These are phyloP conservation scores for Candida multigemmis DNA, from an alignment of 805 yeast species.

Conservation along the genomic window DNA sequence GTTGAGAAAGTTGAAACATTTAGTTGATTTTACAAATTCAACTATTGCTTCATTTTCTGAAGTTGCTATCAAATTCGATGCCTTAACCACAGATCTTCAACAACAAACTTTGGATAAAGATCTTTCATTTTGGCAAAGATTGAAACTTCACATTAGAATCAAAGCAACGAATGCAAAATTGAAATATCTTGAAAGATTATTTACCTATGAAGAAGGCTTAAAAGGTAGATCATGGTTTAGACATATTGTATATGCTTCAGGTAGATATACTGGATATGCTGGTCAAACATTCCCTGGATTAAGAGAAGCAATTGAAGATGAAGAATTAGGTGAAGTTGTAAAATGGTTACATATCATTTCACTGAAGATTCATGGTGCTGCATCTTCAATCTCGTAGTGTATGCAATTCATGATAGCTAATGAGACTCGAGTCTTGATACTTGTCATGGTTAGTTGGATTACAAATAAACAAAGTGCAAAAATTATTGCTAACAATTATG, in stretches of 20 bases:
- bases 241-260: constrained; percentile 57
- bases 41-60: constrained; percentile 13
- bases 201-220: constrained; percentile 39
- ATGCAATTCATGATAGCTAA: too few species aligned
- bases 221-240: constrained; percentile 49
- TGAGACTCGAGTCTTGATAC: too few species aligned
- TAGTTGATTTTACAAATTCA: constrained; percentile 10
- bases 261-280: constrained; percentile 38
- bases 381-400: too few species aligned
- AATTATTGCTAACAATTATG: constrained; percentile 16
- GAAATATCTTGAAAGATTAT: constrained; percentile 45
- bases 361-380: too few species aligned
- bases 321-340: constrained; percentile 34
- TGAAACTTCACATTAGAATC: constrained; percentile 20
- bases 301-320: constrained; percentile 41
- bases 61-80: constrained; percentile 19
- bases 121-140: constrained; percentile 28
- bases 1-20: too few species aligned
- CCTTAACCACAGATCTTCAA: constrained; percentile 16
- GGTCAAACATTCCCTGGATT: constrained; percentile 54
- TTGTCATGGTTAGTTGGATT: too few species aligned
- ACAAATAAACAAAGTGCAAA: constrained; percentile 8
- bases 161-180: constrained; percentile 24
- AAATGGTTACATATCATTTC: too few species aligned
- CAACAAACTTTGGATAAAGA: constrained; percentile 18